phyloP scores from a whole-genome alignment of 2,329 filamentous ascomycete species.

The Blastomyces gilchristii region DNA sequence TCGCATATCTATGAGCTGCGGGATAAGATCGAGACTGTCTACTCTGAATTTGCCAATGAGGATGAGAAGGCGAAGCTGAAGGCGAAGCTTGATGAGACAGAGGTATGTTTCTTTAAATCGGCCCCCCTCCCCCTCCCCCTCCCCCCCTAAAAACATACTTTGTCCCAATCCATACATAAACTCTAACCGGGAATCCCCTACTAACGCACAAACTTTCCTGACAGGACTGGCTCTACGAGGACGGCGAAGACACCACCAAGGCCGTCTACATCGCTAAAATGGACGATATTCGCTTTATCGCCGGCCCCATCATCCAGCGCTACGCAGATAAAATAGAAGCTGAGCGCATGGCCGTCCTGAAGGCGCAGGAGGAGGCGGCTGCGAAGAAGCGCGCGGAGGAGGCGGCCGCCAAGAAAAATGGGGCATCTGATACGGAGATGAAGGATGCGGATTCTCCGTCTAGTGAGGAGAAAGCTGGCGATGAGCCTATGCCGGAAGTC shows the following conservation, averaged over 20 bases:
- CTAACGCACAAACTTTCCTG: not conserved
- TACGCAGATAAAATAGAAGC: slow-evolving; percentile 91
- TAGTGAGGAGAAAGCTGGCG: not conserved
- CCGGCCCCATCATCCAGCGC: slow-evolving; percentile 83
- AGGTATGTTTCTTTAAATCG: slow-evolving; percentile 53
- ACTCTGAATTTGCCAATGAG: slow-evolving; percentile 77
- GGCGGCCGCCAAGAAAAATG: slow-evolving; percentile 51
- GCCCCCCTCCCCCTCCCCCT: not conserved
- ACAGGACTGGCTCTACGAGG: slow-evolving; percentile 96
- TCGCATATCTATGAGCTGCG: slow-evolving; percentile 94
- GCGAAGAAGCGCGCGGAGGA: slow-evolving; percentile 54
- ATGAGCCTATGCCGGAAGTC: slow-evolving; percentile 3
- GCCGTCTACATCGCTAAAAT: slow-evolving; percentile 89
- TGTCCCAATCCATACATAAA: not conserved
- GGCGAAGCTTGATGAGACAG: slow-evolving; percentile 68
- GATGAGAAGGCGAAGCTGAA: slow-evolving; percentile 85
- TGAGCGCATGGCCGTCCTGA: slow-evolving; percentile 63
- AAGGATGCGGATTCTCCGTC: slow-evolving; percentile 42
- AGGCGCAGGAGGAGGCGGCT: slow-evolving; percentile 54
- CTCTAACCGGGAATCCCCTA: not conserved
- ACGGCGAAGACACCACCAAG: slow-evolving; percentile 90
- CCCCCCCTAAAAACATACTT: too few species aligned
- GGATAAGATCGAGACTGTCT: slow-evolving; percentile 88
- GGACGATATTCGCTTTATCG: slow-evolving; percentile 84
- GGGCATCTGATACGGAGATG: slow-evolving; percentile 46